Evolutionary conservation across 2,329 filamentous ascomycete species (phyloP).

Genomic region (Blastomyces emzantsi): DNA sequence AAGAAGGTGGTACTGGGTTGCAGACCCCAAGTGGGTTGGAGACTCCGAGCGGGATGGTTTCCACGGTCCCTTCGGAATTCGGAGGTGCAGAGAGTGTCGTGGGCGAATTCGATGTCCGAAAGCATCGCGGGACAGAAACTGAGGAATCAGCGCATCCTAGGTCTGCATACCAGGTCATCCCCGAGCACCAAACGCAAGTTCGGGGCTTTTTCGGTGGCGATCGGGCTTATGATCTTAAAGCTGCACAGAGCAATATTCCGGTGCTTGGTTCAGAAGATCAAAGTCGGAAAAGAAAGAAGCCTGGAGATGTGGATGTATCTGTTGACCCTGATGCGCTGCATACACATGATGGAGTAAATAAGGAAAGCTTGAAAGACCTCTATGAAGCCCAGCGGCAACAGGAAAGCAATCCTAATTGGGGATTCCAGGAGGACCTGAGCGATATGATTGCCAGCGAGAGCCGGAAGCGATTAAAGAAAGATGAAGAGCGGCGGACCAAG

Average conservation of each 20-base stretch:
- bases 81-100: slow-evolving; percentile 65
- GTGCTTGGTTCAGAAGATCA: slow-evolving; percentile 75
- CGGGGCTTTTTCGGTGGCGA: slow-evolving; percentile 96
- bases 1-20: slow-evolving; percentile 54
- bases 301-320: slow-evolving; percentile 86
- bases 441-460: slow-evolving; percentile 95
- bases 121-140: slow-evolving; percentile 77
- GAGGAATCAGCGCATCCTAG: slow-evolving; percentile 68
- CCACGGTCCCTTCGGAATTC: slow-evolving; percentile 71
- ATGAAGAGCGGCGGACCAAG: slow-evolving; percentile 61
- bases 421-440: slow-evolving; percentile 79
- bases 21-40: slow-evolving; percentile 70
- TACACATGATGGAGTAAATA: slow-evolving; percentile 66
- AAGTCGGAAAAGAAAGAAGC: slow-evolving; percentile 81
- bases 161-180: slow-evolving; percentile 79
- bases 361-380: slow-evolving; percentile 68
- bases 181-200: slow-evolving; percentile 73
- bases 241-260: slow-evolving; percentile 50
- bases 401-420: slow-evolving; percentile 60
- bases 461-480: slow-evolving; percentile 79
- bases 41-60: slow-evolving; percentile 71
- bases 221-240: slow-evolving; percentile 78
- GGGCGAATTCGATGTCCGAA: slow-evolving; percentile 85
- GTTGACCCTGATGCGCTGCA: slow-evolving; percentile 77
- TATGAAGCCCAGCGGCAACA: slow-evolving; percentile 65